Evolutionary conservation across 2,329 filamentous ascomycete genomes (phyloP).

Genomic region (Alternaria sp.): DNA sequence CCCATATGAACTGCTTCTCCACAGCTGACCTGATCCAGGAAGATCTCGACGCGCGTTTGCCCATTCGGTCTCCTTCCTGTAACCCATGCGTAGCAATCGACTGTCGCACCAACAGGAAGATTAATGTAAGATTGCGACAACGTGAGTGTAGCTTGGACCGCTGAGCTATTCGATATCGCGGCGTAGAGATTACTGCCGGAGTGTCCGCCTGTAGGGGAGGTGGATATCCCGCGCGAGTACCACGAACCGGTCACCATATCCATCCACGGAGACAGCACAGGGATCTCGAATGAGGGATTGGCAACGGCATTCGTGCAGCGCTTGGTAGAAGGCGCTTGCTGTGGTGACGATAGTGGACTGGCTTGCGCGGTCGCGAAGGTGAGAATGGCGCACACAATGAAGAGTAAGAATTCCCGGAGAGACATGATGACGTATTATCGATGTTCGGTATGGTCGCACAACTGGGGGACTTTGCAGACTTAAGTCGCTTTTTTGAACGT

Average conservation of each 20-base stretch:
- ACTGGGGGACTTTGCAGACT: background rate
- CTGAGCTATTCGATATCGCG: slow-evolving; percentile 17
- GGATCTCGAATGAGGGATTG: slow-evolving; percentile 29
- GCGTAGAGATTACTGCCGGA: slow-evolving; percentile 12
- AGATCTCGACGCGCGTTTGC: slow-evolving; percentile 21
- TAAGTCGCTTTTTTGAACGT: background rate
- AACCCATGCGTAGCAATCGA: slow-evolving; percentile 23
- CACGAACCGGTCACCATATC: slow-evolving; percentile 25
- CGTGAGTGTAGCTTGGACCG: slow-evolving; percentile 10
- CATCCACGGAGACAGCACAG: slow-evolving; percentile 16
- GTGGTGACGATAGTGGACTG: background rate
- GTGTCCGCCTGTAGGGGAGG: slow-evolving; percentile 6
- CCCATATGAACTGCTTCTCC: slow-evolving; percentile 4
- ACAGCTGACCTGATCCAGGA: slow-evolving; percentile 21
- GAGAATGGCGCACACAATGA: background rate
- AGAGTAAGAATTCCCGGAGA: background rate
- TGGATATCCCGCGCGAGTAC: slow-evolving; percentile 8
- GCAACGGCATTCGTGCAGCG: slow-evolving; percentile 18
- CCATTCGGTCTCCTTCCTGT: slow-evolving; percentile 4
- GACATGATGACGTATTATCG: background rate
- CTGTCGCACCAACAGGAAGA: background rate
- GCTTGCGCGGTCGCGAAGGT: background rate
- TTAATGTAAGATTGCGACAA: slow-evolving; percentile 21
- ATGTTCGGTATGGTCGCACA: background rate
- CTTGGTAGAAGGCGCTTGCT: background rate